Conservation (phyloP, 83 land plant genomes). For the Picea abies region DNA sequence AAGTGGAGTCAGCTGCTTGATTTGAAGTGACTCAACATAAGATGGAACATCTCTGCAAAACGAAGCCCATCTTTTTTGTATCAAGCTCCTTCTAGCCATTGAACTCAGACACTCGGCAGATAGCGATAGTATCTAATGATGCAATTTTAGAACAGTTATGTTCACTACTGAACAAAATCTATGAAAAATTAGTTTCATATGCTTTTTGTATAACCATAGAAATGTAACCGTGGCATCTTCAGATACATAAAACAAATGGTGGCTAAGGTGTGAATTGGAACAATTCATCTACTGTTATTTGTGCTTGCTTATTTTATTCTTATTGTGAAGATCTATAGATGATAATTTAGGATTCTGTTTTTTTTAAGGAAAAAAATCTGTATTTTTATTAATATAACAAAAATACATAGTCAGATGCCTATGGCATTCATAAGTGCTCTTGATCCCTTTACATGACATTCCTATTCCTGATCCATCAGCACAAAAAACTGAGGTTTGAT, state of each 20-base stretch:
- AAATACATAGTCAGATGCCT: too few relatives aligned
- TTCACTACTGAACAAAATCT: background rate
- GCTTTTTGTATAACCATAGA: background rate
- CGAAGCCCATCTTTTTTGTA: background rate
- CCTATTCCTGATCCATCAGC: too few relatives aligned
- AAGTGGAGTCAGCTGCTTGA: slow-evolving; percentile 16
- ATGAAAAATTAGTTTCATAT: background rate
- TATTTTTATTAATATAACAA: too few relatives aligned
- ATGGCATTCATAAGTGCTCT: too few relatives aligned
- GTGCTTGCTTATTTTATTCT: background rate
- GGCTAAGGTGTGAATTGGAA: background rate
- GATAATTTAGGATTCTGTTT: background rate
- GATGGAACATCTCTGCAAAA: background rate
- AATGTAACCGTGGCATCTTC: background rate
- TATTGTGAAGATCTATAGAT: background rate
- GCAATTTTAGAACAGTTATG: background rate
- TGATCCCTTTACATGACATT: too few relatives aligned
- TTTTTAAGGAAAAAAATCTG: too few relatives aligned
- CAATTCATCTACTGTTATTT: background rate
- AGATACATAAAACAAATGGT: background rate
- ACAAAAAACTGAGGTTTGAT: too few relatives aligned
- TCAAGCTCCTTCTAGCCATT: background rate
- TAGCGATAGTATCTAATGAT: background rate
- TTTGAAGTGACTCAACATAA: slow-evolving; percentile 2
- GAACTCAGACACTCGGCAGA: too few relatives aligned